phyloP scores from a whole-genome alignment of 495 filamentous ascomycete species.

The Talaromyces liani region DNA sequence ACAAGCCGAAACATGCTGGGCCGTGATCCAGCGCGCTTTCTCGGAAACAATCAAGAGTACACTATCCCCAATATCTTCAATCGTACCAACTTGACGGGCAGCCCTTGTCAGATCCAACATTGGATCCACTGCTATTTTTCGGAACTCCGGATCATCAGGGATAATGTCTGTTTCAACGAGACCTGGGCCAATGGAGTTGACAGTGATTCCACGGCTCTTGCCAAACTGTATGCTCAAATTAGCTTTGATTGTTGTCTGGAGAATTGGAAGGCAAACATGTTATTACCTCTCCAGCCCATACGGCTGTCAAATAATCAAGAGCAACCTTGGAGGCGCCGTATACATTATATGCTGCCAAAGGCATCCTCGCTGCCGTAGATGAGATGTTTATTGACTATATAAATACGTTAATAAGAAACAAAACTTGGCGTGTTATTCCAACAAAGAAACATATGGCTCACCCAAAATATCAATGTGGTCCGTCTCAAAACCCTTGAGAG shows the following conservation, averaged over 20 bases:
- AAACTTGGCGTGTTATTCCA: neutral
- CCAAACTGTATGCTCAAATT: neutral
- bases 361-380: conserved; percentile 14
- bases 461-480: conserved; percentile 19
- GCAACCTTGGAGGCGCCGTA: neutral
- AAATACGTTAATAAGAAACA: neutral
- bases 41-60: conserved; percentile 8
- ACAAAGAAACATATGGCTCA: neutral
- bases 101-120: neutral
- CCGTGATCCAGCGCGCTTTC: conserved; percentile 10
- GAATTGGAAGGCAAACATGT: neutral
- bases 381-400: conserved; percentile 18
- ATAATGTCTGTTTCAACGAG: neutral
- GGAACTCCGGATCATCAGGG: neutral
- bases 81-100: neutral
- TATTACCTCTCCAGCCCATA: neutral
- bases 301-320: neutral
- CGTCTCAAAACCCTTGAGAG: conserved; percentile 13
- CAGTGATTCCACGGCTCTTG: neutral
- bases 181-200: neutral
- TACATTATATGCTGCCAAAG: neutral
- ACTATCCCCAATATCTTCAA: conserved; percentile 9
- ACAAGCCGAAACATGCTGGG: conserved; percentile 8
- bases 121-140: neutral
- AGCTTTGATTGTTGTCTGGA: neutral